These are phyloP conservation scores for Isabelozyma heimii DNA, from an alignment of 805 yeast genomes.

Conservation along the genomic window DNA sequence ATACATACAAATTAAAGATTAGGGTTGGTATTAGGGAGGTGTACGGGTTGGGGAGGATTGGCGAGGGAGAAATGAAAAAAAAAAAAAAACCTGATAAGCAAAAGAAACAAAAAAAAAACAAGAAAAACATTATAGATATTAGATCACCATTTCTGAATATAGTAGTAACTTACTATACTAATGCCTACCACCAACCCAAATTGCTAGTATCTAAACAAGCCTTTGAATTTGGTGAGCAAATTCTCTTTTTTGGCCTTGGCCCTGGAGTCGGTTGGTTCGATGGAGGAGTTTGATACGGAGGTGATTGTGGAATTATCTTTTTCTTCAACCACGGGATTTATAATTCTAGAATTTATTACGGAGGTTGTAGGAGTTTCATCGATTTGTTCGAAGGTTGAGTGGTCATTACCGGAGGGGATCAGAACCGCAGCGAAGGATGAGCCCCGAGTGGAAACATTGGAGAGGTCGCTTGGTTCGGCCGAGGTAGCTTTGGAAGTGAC, in stretches of 20 bases:
- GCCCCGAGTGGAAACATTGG: conserved; percentile 26
- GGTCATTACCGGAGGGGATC: conserved; percentile 16
- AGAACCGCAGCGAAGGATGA: conserved; percentile 40
- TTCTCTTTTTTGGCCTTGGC: conserved; percentile 13
- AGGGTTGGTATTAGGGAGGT: background rate
- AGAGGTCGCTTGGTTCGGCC: conserved; percentile 3
- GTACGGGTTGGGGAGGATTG: background rate
- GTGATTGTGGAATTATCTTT: background rate
- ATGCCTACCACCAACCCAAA: background rate
- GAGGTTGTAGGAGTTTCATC: conserved; percentile 22
- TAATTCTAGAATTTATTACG: conserved; percentile 9
- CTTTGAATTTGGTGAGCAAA: conserved; percentile 28
- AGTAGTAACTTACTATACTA: background rate
- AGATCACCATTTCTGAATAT: background rate
- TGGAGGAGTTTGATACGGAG: background rate
- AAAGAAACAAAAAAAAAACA: background rate
- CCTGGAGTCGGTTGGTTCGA: background rate
- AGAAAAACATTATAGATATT: conserved; percentile 1
- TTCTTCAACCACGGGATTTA: background rate
- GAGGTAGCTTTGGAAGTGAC: background rate
- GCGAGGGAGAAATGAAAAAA: background rate
- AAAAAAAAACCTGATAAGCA: conserved; percentile 1
- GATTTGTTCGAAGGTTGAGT: conserved; percentile 11
- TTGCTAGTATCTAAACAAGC: conserved; percentile 26
- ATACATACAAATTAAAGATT: background rate